These are phyloP conservation scores for Penicillium antarcticum DNA, from an alignment of 495 filamentous ascomycete genomes.

Conservation along the genomic window DNA sequence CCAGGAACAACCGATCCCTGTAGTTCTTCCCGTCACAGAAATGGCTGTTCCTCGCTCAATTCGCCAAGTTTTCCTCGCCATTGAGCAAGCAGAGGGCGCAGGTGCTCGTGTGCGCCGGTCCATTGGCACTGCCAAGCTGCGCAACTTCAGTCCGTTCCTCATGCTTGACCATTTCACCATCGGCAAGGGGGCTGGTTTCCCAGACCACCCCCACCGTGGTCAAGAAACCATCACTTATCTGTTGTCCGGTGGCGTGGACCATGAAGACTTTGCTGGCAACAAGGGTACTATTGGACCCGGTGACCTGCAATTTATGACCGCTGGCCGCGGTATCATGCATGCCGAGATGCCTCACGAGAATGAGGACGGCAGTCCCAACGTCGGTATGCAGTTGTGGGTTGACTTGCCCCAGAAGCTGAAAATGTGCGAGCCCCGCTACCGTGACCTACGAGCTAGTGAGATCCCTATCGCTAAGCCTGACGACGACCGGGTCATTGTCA, in stretches of 20 bases:
- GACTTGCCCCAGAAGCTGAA: conserved; percentile 82
- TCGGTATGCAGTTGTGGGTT: conserved; percentile 94
- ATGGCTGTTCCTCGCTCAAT: conserved; percentile 75
- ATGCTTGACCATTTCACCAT: conserved; percentile 96
- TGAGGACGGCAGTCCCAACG: conserved; percentile 69
- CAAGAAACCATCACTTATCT: conserved; percentile 93
- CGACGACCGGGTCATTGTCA: conserved; percentile 70
- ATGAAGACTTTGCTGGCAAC: conserved; percentile 94
- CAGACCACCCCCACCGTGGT: conserved; percentile 76
- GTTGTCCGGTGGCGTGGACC: conserved; percentile 78
- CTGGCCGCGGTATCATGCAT: conserved; percentile 88
- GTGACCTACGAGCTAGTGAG: conserved; percentile 73
- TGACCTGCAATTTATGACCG: conserved; percentile 97
- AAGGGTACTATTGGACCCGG: conserved; percentile 79
- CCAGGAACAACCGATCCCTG: conserved; percentile 5
- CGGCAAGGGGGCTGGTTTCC: conserved; percentile 79
- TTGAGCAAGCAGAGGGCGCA: conserved; percentile 85
- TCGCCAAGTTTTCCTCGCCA: conserved; percentile 74
- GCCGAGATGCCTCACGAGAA: conserved; percentile 93
- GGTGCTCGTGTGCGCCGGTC: conserved; percentile 85
- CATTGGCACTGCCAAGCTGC: conserved; percentile 78
- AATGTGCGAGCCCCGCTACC: conserved; percentile 84
- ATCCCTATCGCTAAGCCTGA: conserved; percentile 70
- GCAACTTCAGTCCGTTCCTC: conserved; percentile 89
- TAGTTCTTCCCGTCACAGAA: conserved; percentile 31